phyloP scores from a whole-genome alignment of 768 basidiomycete species.

The Wakefieldia striispora region DNA sequence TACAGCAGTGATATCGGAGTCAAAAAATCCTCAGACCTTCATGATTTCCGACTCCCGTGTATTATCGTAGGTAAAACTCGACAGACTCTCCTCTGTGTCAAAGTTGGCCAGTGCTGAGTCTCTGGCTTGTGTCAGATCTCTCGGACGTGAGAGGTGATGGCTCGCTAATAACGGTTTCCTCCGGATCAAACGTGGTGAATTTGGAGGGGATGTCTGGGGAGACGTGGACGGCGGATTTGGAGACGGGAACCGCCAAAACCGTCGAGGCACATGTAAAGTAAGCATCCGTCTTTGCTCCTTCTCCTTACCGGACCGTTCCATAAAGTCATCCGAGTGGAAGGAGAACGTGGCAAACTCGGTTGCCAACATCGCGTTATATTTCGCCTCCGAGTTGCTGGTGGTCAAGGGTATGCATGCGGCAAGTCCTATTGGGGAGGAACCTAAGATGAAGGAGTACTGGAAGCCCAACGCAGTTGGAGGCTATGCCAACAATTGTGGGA shows the following conservation, averaged over 20 bases:
- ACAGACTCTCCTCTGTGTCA: slow-evolving; percentile 1
- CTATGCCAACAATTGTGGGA: neutral
- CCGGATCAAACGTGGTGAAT: neutral
- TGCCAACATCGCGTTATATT: slow-evolving; percentile 8
- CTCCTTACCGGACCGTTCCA: slow-evolving; percentile 17
- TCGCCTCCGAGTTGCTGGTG: slow-evolving; percentile 1
- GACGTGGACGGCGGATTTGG: slow-evolving; percentile 4
- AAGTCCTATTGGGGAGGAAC: neutral
- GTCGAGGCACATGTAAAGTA: slow-evolving; percentile 11
- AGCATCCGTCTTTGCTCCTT: slow-evolving; percentile 6
- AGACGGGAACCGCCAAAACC: slow-evolving; percentile 10
- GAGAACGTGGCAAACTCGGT: slow-evolving; percentile 11
- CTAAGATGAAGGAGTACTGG: neutral
- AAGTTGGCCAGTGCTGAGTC: slow-evolving; percentile 6
- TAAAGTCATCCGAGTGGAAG: slow-evolving; percentile 7
- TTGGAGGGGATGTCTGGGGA: neutral
- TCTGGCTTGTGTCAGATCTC: neutral
- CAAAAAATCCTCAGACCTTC: slow-evolving; percentile 5
- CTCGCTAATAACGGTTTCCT: neutral
- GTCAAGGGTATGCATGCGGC: neutral
- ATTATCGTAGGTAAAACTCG: neutral
- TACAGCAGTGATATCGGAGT: neutral
- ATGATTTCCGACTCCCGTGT: neutral
- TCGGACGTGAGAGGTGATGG: slow-evolving; percentile 4
- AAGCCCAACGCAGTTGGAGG: neutral